Evolutionary conservation across 2,329 filamentous ascomycete species (phyloP), one percentile per base, ranked within the genome.

Genomic region (Monilinia laxa): DNA sequence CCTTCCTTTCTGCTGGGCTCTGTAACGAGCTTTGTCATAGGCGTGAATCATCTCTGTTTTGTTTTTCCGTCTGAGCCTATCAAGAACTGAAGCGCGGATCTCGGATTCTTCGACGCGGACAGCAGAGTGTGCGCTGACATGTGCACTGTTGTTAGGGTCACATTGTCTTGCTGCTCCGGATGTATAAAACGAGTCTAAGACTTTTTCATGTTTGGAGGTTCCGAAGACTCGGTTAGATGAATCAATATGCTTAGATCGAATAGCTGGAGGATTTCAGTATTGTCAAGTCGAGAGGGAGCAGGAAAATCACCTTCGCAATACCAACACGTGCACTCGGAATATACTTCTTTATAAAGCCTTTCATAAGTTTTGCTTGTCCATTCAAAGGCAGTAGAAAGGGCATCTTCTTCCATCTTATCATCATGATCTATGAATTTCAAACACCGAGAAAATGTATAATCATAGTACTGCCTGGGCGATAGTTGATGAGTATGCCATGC

Each of bases 401-500:
- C 83, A 18, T 79, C 80, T 73, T 93, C 89, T 59, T 88, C 86
- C 28, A 96, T 87, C 78, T 94, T 94, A 80, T 96, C 92, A 76
- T 95, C 89, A 74, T 96, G 92, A 74, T 93, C 87, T 71, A 94
- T 84, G 73, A 92, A 91, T 59, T 83, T 85, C 0, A 73, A 74
- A 7, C 82, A 83, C 28, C 76, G 75, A 0, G 62, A 65, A 1
- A 82, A 74, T 1, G 85, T 88, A 74, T 84, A 88, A 3, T 75
- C 68, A 72, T 86, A 89, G 78, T 95, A 95, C 4, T 79, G 73
- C 2, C 75, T 73, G 0, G 91, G 89, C 11, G 80, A 84, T 3
- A 94, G 84, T 75, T 94, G 73, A 56, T 94, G 90, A 0, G 90
- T 94, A 75, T 96, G 92, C 90, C 90, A 93, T 0, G 85, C 89